phyloP scores from a whole-genome alignment of 345 rosid species.

The Luvunga scandens region DNA sequence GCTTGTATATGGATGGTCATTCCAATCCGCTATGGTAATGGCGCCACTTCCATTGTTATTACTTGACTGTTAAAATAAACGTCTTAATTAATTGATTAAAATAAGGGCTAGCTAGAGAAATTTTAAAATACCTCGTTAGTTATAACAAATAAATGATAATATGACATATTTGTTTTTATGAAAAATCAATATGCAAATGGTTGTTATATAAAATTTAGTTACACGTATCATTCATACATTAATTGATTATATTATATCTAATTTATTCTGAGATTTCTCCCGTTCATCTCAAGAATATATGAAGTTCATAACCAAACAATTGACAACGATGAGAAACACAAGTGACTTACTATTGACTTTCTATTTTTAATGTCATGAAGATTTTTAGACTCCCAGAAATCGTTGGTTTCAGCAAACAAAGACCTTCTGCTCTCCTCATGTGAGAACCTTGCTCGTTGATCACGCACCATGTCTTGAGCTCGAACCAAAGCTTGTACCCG shows the following conservation, averaged over 20 bases:
- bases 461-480: conserved; percentile 66
- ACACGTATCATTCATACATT: no score
- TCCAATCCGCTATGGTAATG: conserved; percentile 54
- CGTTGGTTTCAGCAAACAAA: conserved; percentile 44
- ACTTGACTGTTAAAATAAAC: conserved; percentile 49
- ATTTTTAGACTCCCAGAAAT: conserved; percentile 53
- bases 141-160: no score
- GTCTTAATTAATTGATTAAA: background rate
- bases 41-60: conserved; percentile 64
- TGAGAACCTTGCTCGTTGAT: conserved; percentile 52
- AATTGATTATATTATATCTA: no score
- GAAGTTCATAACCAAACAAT: background rate
- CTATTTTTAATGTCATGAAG: conserved; percentile 63
- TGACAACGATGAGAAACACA: background rate
- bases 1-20: conserved; percentile 33
- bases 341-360: conserved; percentile 41
- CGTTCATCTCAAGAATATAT: no score
- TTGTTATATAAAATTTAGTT: no score
- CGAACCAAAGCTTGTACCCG: conserved; percentile 80
- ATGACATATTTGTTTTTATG: no score
- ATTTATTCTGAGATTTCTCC: no score
- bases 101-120: background rate
- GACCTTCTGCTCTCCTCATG: conserved; percentile 46
- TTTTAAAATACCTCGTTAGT: no score
- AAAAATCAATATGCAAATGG: accelerated